Evolutionary conservation across 345 rosid species (phyloP).

Genomic region (Citrus medica): DNA sequence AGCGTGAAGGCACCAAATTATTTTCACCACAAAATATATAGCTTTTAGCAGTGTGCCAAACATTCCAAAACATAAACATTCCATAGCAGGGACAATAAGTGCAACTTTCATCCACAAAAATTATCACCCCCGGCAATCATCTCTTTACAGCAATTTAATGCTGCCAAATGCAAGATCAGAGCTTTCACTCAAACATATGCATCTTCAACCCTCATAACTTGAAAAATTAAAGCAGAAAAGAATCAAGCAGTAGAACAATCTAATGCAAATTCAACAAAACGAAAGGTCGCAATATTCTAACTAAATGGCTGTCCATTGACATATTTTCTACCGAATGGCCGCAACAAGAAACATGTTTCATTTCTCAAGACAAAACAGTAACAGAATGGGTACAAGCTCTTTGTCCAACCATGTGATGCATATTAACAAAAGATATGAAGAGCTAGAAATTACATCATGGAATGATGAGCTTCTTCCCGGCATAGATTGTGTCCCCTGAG

Average conservation of each 20-base stretch:
- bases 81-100: background rate
- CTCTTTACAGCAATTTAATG: background rate
- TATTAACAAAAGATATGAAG: background rate
- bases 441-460: slow-evolving; percentile 18
- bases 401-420: background rate
- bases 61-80: background rate
- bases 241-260: background rate
- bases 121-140: background rate
- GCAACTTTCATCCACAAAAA: background rate
- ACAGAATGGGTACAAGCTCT: background rate
- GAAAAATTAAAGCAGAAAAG: background rate
- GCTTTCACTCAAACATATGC: background rate
- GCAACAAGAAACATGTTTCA: background rate
- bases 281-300: background rate
- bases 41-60: background rate
- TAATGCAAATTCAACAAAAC: background rate
- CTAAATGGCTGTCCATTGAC: background rate
- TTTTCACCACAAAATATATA: background rate
- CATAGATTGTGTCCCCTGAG: slow-evolving; percentile 30
- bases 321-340: background rate
- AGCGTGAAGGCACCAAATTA: background rate
- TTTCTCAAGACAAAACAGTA: background rate
- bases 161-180: background rate
- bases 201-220: background rate
- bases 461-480: slow-evolving; percentile 36